Conservation (phyloP, 116 monocot genomes). For the Zostera marina region DNA sequence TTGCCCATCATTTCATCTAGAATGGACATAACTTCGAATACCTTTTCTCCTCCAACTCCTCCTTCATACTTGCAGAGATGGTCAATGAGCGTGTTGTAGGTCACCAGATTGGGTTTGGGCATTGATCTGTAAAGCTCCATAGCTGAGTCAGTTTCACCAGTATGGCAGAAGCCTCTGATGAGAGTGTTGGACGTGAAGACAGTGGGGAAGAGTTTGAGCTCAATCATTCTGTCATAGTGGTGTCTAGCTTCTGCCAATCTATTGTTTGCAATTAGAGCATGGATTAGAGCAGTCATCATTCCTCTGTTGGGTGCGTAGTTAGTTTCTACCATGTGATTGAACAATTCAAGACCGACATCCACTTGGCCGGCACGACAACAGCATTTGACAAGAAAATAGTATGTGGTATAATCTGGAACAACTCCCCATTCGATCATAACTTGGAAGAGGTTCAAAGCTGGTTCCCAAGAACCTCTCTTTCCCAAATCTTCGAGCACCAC, state of each 20-base stretch:
- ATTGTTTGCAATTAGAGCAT: slow-evolving; percentile 5
- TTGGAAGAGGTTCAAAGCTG: slow-evolving; percentile 2
- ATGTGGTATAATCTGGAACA: slow-evolving; percentile 7
- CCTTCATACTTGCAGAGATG: slow-evolving; percentile 19
- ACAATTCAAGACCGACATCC: slow-evolving; percentile 14
- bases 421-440: slow-evolving; percentile 2
- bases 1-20: slow-evolving; percentile 13
- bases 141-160: slow-evolving; percentile 2
- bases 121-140: slow-evolving; percentile 9
- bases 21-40: slow-evolving; percentile 6
- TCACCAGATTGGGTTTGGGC: slow-evolving; percentile 14
- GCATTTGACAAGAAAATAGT: slow-evolving; percentile 13
- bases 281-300: slow-evolving; percentile 5
- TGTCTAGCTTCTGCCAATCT: slow-evolving; percentile 10
- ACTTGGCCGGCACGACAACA: slow-evolving; percentile 7
- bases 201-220: slow-evolving; percentile 8
- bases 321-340: slow-evolving; percentile 16
- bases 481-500: slow-evolving; percentile 1
- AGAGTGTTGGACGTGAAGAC: slow-evolving; percentile 8
- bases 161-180: slow-evolving; percentile 13
- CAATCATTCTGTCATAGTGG: slow-evolving; percentile 16
- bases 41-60: too few species aligned
- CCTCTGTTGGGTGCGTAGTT: slow-evolving; percentile 3
- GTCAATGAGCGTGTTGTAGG: slow-evolving; percentile 18
- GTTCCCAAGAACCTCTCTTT: not conserved